Base-by-base conservation (phyloP, 2,329 filamentous ascomycete species). In the Cryphonectria japonica region DNA sequence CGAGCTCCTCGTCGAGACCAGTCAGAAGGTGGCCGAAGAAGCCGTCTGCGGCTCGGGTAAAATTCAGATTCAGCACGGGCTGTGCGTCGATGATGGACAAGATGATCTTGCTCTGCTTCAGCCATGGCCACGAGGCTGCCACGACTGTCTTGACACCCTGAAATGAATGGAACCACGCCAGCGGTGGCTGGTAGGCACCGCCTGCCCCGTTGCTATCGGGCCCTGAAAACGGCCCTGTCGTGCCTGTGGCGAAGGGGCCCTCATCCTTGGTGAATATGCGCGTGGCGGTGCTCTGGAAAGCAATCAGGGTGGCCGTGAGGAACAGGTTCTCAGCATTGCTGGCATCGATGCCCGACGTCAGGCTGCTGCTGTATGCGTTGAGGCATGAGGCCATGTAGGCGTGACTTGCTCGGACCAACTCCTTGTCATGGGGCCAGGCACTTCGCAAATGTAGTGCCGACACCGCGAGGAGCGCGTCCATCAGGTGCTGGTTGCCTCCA, bases 141-240 rank as follows among this genome's bases (percentile, higher is more conserved):
- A 91, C 89, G 46, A 91, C 84, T 1, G 89, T 87, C 77, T 91
- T 91, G 74, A 91, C 88, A 14, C 89, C 89, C 75, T 91, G 89
- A 76, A 90, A 91, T 4, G 89, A 86, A 76, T 91, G 89, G 72
- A 91, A 91, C 88, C 88, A 91, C 3, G 87, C 84, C 60, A 91
- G 79, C 0, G 89, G 89, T n/a, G 90, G 79, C 26, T 83, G 82
- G 76, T 91, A 91, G 54, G 82, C 82, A 41, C 61, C 61, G 73
- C 80, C 72, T 11, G 74, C 69, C 11, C 70, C 69, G n/a, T 74
- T 62, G 39, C 64, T 69, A 0, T 70, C 71, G 11, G 69, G 71
- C 37, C 70, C 70, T 39, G 50, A 57, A 32, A 72, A 66, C 37
- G 75, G 75, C 46, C 71, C 70, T 6, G 41, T 52, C 43, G 80